phyloP scores from a whole-genome alignment of 2,329 filamentous ascomycete species.

The Orbilia oligospora region DNA sequence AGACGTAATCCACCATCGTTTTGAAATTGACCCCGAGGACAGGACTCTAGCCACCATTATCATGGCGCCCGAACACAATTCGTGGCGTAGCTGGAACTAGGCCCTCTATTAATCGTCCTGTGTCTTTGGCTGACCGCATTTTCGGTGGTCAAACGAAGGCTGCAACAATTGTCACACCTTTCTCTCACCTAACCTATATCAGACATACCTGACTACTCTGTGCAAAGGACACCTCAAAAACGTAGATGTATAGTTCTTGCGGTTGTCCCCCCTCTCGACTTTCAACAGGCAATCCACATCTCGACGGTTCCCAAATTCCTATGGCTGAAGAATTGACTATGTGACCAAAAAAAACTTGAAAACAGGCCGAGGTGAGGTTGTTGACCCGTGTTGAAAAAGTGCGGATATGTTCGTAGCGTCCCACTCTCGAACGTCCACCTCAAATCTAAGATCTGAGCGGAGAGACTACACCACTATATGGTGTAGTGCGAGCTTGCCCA shows the following conservation, averaged over 20 bases:
- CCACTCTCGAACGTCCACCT: conserved; percentile 43
- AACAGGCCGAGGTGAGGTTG: conserved; percentile 50
- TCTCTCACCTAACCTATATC: too few relatives aligned
- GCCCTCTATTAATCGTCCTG: not conserved
- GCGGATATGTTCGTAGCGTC: conserved; percentile 45
- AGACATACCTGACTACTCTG: not conserved
- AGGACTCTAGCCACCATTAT: conserved; percentile 31
- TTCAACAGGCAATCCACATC: conserved; percentile 54
- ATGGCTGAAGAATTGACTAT: not conserved
- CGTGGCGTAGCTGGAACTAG: conserved; percentile 34
- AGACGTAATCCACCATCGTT: not conserved
- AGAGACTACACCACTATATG: conserved; percentile 21
- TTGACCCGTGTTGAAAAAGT: conserved; percentile 40
- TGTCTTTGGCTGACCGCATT: not conserved
- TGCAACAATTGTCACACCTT: not conserved
- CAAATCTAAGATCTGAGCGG: conserved; percentile 29
- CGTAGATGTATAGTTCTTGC: too few relatives aligned
- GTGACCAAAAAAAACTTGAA: not conserved
- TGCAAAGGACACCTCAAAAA: conserved; percentile 20
- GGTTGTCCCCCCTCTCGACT: conserved; percentile 34
- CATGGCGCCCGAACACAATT: conserved; percentile 40
- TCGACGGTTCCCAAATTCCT: conserved; percentile 30
- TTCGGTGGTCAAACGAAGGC: not conserved
- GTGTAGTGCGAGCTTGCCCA: conserved; percentile 8
- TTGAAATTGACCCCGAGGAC: not conserved